Evolutionary conservation across 1,284 basidiomycete genomes (phyloP).

Genomic region (Ustilago shanxiensis): DNA sequence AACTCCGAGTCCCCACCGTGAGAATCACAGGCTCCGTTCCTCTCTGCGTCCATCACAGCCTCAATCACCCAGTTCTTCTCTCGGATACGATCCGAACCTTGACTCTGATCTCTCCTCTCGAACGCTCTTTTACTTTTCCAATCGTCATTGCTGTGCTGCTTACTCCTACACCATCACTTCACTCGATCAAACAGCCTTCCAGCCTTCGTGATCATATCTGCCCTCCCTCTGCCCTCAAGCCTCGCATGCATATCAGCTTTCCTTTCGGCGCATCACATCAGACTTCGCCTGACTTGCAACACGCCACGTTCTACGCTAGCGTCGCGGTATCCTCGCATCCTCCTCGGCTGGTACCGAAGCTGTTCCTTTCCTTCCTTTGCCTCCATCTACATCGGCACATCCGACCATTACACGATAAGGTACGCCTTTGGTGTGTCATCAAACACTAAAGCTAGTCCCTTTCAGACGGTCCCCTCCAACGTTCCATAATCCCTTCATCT

Average conservation of each 20-base stretch:
- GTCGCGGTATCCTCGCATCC: background rate
- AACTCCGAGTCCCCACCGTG: background rate
- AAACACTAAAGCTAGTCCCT: background rate
- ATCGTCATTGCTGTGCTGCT: background rate
- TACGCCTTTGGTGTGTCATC: conserved; percentile 8
- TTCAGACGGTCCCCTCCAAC: background rate
- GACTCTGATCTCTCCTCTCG: background rate
- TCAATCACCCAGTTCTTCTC: background rate
- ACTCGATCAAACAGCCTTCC: too few species aligned
- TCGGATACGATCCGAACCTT: background rate
- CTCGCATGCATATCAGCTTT: too few species aligned
- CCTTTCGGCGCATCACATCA: background rate
- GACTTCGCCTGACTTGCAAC: background rate
- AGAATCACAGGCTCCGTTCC: background rate
- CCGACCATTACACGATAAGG: background rate
- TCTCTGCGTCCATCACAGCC: background rate
- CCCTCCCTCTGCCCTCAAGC: background rate
- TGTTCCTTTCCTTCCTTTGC: background rate
- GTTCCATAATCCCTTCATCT: background rate
- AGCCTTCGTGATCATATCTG: too few species aligned
- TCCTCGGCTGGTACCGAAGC: conserved; percentile 2
- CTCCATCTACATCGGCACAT: conserved; percentile 1
- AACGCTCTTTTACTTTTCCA: background rate
- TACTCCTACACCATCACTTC: conserved; percentile 1
- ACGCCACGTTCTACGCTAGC: background rate